These are phyloP conservation scores for Plasmodium cynomolgi DNA, from an alignment of 169 alveolate species.

Conservation along the genomic window DNA sequence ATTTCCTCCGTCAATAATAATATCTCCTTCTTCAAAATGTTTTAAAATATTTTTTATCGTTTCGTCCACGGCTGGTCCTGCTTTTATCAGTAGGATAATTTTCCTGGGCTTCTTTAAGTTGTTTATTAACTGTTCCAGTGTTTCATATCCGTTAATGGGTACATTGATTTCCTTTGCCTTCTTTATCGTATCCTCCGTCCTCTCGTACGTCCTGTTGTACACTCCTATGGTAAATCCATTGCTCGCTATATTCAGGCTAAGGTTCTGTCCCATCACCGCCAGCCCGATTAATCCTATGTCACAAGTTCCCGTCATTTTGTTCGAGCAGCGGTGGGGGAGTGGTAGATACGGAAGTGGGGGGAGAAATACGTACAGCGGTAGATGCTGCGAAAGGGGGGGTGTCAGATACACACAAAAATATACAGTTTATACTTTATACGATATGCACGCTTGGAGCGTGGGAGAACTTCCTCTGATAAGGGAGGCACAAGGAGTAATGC, in stretches of 20 bases:
- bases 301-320: slow-evolving; percentile 65
- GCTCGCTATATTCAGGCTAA: slow-evolving; percentile 82
- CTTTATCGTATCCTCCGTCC: slow-evolving; percentile 71
- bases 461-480: not conserved
- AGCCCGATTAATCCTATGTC: slow-evolving; percentile 88
- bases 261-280: slow-evolving; percentile 90
- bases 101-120: slow-evolving; percentile 81
- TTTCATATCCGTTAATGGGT: slow-evolving; percentile 64
- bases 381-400: not conserved
- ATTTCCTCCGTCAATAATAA: slow-evolving; percentile 89
- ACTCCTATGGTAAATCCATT: slow-evolving; percentile 87
- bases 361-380: not conserved
- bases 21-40: slow-evolving; percentile 80
- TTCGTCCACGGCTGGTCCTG: slow-evolving; percentile 84
- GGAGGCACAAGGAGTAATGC: not conserved
- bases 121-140: slow-evolving; percentile 80
- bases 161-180: slow-evolving; percentile 76
- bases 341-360: not conserved
- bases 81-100: slow-evolving; percentile 84
- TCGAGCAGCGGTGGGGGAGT: not conserved
- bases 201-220: slow-evolving; percentile 79
- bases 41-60: slow-evolving; percentile 72
- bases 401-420: not conserved
- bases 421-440: not conserved
- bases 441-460: not conserved